Base-by-base conservation (phyloP, 2,329 filamentous ascomycete species). In the Phoma sp. region DNA sequence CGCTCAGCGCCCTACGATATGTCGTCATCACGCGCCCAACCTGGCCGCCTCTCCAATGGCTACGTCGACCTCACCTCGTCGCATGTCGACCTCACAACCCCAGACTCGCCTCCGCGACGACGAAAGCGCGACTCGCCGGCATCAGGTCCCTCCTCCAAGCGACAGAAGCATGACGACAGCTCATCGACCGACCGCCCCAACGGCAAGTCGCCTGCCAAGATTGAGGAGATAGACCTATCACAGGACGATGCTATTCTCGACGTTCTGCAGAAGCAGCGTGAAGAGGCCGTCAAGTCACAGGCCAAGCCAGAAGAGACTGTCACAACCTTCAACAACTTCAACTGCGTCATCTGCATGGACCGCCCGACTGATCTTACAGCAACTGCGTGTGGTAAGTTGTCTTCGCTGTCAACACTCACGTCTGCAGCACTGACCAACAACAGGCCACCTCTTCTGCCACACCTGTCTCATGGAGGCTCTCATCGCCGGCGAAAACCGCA, bases 321-420 rank as follows among this genome's bases (percentile, higher is more conserved):
- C 17, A 70, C 72, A 0, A 73, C 75, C 32, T 76, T 82, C 61
- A 81, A 74, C 21, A 80, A 72, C 5, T 81, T 82, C 67, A 83
- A 77, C 57, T 88, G 85, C 67, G 85, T 86, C 39, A 84, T 88
- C 21, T 88, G 85, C 72, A 83, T 88, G 82, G 85, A 88, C 61
- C 80, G 76, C 4, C 83, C 82, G 2, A 85, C 81, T 8, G 80
- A 87, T 66, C 78, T 85, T 9, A 87, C 85, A 2, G 82, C 80
- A 3, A 87, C 85, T 2, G 72, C 79, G 21, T 88, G 85, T 65
- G 85, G 84, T 86, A 77, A 51, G 81, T 76, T 25, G 21, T 17
- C 24, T 15, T 13, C 29, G 6, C 29, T 6, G 5, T 6, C 25
- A 50, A 80, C 75, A 21, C 25, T 19, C 8, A 21, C 2, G 37